Conservation (phyloP, 148 eudicot genomes). For the Cornus suecica region DNA sequence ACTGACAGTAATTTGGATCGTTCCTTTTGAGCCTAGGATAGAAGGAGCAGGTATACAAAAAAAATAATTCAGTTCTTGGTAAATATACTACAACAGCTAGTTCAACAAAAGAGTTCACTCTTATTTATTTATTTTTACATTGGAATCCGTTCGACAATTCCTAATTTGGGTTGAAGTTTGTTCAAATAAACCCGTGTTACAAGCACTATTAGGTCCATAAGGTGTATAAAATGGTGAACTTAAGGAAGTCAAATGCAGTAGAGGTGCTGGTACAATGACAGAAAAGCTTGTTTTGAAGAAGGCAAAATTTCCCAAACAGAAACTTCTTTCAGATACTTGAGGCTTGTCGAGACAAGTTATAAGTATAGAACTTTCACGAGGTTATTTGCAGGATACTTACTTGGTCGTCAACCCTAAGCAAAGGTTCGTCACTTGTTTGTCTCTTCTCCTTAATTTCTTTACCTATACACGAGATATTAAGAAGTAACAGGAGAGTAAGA, state of each 20-base stretch:
- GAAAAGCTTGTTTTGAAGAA: no score
- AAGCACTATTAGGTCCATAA: not conserved
- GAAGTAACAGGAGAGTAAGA: not conserved
- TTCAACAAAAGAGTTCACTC: not conserved
- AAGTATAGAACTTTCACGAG: not conserved
- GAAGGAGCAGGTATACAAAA: not conserved
- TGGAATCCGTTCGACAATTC: not conserved
- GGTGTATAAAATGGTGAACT: not conserved
- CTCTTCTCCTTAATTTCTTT: slow-evolving; percentile 42
- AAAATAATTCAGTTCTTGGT: not conserved
- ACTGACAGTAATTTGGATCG: slow-evolving; percentile 72
- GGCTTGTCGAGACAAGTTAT: not conserved
- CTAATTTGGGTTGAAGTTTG: not conserved
- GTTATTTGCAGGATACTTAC: no score
- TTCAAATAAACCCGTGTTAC: not conserved
- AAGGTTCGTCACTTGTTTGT: slow-evolving; percentile 27
- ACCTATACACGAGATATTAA: slow-evolving; percentile 9
- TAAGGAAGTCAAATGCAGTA: not conserved
- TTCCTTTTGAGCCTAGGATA: slow-evolving; percentile 61
- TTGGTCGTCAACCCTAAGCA: slow-evolving; percentile 32
- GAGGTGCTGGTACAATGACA: no score
- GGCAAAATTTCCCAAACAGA: no score
- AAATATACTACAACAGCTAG: no score
- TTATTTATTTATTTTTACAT: no score
- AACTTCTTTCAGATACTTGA: no score